These are phyloP conservation scores for Ganoderma lucidum DNA, from an alignment of 1,284 basidiomycete species.

Conservation along the genomic window DNA sequence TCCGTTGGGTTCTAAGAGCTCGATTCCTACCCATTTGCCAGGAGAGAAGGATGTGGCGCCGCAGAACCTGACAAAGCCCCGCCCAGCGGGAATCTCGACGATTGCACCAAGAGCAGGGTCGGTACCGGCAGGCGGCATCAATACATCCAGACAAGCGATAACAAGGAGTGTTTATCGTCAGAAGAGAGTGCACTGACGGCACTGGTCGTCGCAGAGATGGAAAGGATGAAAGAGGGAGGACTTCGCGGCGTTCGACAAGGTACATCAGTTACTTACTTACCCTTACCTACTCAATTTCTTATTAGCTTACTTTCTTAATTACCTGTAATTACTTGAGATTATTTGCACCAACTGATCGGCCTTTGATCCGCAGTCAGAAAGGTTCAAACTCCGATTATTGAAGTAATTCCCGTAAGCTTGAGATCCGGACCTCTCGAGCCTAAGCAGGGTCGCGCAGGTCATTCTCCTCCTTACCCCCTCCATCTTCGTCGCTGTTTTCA, in stretches of 20 bases:
- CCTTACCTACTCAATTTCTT: too few relatives aligned
- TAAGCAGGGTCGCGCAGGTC: conserved; percentile 4
- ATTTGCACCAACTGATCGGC: background rate
- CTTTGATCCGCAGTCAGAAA: background rate
- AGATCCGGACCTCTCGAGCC: background rate
- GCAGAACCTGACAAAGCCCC: conserved; percentile 87
- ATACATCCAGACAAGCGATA: conserved; percentile 1
- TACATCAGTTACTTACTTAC: too few relatives aligned
- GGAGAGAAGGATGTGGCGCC: conserved; percentile 87
- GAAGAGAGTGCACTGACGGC: conserved; percentile 7
- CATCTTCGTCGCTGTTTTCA: conserved; percentile 3
- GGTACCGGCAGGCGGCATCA: conserved; percentile 36
- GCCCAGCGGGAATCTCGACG: conserved; percentile 81
- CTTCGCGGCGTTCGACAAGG: background rate
- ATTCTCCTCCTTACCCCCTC: background rate
- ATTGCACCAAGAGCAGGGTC: conserved; percentile 60
- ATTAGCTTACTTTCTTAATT: background rate
- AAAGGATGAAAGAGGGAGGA: conserved; percentile 1
- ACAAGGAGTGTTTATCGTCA: conserved; percentile 3
- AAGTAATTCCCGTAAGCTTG: background rate
- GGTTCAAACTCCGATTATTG: conserved; percentile 1
- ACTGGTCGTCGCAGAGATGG: background rate
- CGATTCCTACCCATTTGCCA: conserved; percentile 96
- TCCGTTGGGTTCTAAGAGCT: conserved; percentile 83
- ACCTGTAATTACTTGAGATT: background rate